Evolutionary conservation across 1,284 basidiomycete genomes (phyloP), one percentile per base, ranked within the genome.

Genomic region (Boletus calvinii): DNA sequence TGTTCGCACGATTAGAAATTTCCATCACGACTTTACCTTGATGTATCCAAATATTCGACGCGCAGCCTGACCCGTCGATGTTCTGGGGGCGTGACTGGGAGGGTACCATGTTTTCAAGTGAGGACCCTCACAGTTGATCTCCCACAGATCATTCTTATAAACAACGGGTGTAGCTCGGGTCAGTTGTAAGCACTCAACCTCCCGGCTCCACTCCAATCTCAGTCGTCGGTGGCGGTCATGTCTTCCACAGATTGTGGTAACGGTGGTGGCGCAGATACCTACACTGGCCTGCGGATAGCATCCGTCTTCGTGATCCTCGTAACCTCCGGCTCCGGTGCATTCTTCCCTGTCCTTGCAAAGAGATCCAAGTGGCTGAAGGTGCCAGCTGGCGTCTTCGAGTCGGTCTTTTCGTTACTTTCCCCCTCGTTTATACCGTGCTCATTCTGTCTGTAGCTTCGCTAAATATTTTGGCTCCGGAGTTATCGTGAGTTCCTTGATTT

Each of bases 401-500:
- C 52, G 53, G 88, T 74, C 3, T 29, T 39, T n/a, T 41, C 11
- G 6, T 13, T 43, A 13, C 11, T 10, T 22, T 15, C 20, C 2
- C 5, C 18, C n/a, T n/a, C 7, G 2, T 20, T 9, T 37, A 3
- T 18, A 9, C 31, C 5, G 13, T 53, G 1, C 46, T 66, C 13
- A 63, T 45, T 35, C 24, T 29, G 22, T 38, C 32, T 38, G n/a
- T 55, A 88, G 88, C 42, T 94, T 96, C 66, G 89, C 90, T 29
- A 97, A 96, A 72, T 98, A 90, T 74, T 98, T 98, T 72, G 96
- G 96, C 43, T 94, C 92, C 8, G 93, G 92, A 29, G 90, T 96
- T 55, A 94, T 95, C 66, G 87, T 89, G 56, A 59, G 83, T 75
- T 40, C 47, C 15, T 41, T 38, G 29, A 46, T 48, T 58, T 11